Evolutionary conservation across 2,329 filamentous ascomycete genomes (phyloP), one percentile per base, ranked within the genome.

Genomic region (Colletotrichum simmondsii): DNA sequence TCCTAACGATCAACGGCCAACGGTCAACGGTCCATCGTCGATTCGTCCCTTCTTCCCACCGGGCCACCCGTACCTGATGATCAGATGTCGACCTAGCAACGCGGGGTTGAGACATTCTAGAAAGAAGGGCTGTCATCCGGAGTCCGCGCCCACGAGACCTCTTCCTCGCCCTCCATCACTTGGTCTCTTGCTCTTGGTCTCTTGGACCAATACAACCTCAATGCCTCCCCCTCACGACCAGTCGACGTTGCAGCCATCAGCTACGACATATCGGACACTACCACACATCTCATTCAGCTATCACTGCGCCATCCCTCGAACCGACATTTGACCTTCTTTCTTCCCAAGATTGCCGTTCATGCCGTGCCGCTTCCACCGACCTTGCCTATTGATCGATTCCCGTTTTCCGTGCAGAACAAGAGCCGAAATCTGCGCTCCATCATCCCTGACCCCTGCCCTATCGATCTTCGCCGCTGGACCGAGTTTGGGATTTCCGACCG

Each of bases 401-500:
- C 53, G 42, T 53, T 32, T 60, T 32, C 46, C 60, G 22, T 65
- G 61, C 66, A 73, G 71, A 24, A 65, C 66, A 65, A 61, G 28
- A 70, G 66, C 71, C 71, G 61, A 19, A 61, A 68, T 60, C 54
- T 64, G 56, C 42, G 22, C 60, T 60, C n/a, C 4, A 19, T 8
- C 5, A 70, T 26, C 66, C 70, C 66, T 70, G 60, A 65, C 56
- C 70, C 66, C 67, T 70, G 66, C 42, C 52, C 58, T 22, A 35
- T 65, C 12, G 7, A 60, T 28, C 56, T 49, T 67, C 35, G 61
- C 60, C 32, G 42, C 59, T 52, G 67, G 54, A 26, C 56, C 56
- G 60, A 57, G 65, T 53, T 64, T 70, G 60, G 60, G 56, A 54
- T 46, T 60, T 64, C 65, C 65, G 46, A 52, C 68, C 63, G 64